These are phyloP conservation scores for Colletotrichum filicis DNA, from an alignment of 2,329 filamentous ascomycete genomes.

Conservation along the genomic window DNA sequence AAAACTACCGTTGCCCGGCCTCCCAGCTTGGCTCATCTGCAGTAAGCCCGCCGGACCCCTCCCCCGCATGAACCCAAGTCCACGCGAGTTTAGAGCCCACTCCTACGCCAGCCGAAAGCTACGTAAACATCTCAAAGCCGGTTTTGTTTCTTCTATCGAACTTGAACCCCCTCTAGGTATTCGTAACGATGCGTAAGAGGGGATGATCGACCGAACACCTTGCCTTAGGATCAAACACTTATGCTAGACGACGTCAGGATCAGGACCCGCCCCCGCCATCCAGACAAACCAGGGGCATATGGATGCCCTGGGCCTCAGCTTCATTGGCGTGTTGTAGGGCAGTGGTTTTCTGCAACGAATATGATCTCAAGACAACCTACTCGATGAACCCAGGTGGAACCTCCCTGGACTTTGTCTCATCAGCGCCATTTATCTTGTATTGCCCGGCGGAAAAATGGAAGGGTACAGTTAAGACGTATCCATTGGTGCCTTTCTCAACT, in stretches of 20 bases:
- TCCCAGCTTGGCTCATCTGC: not conserved
- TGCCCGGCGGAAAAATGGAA: not conserved
- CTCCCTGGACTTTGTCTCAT: not conserved
- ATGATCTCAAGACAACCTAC: not conserved
- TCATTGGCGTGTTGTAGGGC: not conserved
- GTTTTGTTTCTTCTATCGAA: no score
- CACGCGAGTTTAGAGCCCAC: not conserved
- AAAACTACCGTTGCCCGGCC: not conserved
- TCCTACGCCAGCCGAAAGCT: not conserved
- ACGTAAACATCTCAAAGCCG: not conserved
- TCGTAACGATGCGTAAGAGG: not conserved
- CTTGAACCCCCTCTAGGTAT: not conserved
- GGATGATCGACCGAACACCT: not conserved
- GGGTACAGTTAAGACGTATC: not conserved
- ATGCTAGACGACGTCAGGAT: conserved; percentile 10
- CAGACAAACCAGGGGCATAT: not conserved
- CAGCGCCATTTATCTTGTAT: not conserved
- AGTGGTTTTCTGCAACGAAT: not conserved
- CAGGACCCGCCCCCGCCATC: conserved; percentile 18
- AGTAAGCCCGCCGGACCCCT: not conserved
- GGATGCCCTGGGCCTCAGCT: not conserved
- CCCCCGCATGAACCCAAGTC: not conserved
- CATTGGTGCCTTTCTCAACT: not conserved
- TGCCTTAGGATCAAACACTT: not conserved
- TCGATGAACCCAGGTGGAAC: not conserved